phyloP scores from a whole-genome alignment of 73 alveolate species.

The Tetrahymena malaccensis region DNA sequence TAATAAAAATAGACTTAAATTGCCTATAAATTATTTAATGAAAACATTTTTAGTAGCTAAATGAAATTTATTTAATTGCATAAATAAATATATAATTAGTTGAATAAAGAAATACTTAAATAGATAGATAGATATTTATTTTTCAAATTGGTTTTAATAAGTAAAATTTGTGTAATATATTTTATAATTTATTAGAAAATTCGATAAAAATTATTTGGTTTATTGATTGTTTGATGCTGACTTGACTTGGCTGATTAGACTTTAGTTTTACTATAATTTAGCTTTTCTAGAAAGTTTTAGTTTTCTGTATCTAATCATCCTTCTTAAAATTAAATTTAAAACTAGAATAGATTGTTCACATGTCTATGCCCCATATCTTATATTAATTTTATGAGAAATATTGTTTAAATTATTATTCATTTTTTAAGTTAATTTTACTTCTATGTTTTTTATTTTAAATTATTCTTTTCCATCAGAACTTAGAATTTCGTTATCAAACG shows the following conservation, averaged over 20 bases:
- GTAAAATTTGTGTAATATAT: background rate
- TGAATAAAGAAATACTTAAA: too few relatives aligned
- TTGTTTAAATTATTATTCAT: background rate
- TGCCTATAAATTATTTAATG: background rate
- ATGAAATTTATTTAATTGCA: too few relatives aligned
- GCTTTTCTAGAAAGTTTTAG: background rate
- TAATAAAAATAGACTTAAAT: background rate
- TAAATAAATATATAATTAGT: too few relatives aligned
- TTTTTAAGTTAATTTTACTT: background rate
- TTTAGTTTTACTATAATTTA: background rate
- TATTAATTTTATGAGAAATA: background rate
- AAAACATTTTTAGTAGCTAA: too few relatives aligned
- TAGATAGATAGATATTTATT: too few relatives aligned
- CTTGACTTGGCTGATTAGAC: background rate
- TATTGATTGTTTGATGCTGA: too few relatives aligned
- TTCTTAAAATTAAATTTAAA: background rate
- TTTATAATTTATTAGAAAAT: background rate
- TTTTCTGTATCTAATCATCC: background rate
- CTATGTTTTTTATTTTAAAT: background rate
- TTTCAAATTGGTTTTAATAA: too few relatives aligned
- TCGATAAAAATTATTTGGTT: background rate
- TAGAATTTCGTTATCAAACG: slow-evolving; percentile 7
- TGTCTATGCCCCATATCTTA: background rate
- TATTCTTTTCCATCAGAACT: background rate
- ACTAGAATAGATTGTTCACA: background rate